Percentiles rank a stretch among this genome's conserved stretches.
Evolutionary conservation across 306 rosid species (phyloP).

Genomic region (Ammopiptanthus mongolicus): DNA sequence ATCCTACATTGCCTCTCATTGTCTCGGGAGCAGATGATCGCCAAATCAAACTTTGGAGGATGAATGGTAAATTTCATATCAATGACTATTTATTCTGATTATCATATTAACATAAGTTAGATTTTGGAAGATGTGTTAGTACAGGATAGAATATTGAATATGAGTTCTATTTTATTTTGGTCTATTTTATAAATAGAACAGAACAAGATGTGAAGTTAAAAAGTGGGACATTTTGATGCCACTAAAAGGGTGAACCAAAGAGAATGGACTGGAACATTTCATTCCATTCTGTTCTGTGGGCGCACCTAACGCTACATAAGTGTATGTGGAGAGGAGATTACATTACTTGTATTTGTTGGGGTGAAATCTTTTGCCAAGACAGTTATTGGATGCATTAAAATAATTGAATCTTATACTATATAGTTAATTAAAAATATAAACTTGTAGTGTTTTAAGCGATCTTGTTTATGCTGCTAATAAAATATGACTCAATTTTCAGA

Average conservation of each 20-base stretch:
- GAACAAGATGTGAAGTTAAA: no score
- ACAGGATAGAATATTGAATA: no score
- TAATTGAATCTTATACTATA: background rate
- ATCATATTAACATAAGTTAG: background rate
- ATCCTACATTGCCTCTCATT: constrained; percentile 82
- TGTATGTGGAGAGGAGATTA: background rate
- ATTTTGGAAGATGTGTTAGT: no score
- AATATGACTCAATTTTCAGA: constrained; percentile 43
- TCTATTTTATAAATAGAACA: no score
- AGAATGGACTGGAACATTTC: no score
- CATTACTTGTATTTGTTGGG: background rate
- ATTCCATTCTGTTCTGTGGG: no score
- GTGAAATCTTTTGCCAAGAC: background rate
- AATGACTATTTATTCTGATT: background rate
- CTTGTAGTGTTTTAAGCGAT: background rate
- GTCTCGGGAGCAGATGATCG: constrained; percentile 96
- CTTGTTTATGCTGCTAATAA: constrained; percentile 16
- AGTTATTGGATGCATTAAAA: background rate
- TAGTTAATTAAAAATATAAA: background rate
- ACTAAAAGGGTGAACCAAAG: no score
- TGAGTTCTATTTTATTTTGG: no score
- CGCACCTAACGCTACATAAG: background rate
- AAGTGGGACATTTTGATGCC: no score
- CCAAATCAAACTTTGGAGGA: constrained; percentile 90
- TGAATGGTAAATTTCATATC: constrained; percentile 57